These are phyloP conservation scores for Mayamaea pseudoterrestris DNA, from an alignment of 108 stramenopile genomes.

Conservation along the genomic window DNA sequence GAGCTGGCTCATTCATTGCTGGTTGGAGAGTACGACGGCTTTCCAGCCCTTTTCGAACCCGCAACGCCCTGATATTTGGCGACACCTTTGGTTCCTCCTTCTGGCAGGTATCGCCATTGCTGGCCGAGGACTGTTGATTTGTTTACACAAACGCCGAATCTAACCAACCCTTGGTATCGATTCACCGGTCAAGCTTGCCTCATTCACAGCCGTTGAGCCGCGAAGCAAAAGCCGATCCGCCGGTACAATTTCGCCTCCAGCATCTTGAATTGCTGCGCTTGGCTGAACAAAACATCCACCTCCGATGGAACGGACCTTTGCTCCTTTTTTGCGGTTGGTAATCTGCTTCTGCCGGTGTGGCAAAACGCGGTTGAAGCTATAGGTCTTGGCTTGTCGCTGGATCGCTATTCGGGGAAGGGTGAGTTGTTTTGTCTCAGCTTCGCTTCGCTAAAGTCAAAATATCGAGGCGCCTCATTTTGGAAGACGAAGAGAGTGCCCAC, in stretches of 20 bases:
- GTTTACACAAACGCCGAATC: too few relatives aligned
- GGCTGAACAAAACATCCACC: too few relatives aligned
- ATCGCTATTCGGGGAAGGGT: slow-evolving; percentile 17
- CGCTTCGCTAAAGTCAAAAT: slow-evolving; percentile 17
- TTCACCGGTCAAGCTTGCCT: slow-evolving; percentile 89
- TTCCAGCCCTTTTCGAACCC: too few relatives aligned
- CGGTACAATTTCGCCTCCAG: slow-evolving; percentile 78
- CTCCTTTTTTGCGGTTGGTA: slow-evolving; percentile 23
- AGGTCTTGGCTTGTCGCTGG: slow-evolving; percentile 22
- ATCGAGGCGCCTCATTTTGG: slow-evolving; percentile 23
- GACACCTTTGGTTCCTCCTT: too few relatives aligned
- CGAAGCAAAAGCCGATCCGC: slow-evolving; percentile 81
- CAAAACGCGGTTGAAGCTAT: slow-evolving; percentile 16
- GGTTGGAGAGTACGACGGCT: too few relatives aligned
- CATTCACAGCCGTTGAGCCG: slow-evolving; percentile 87
- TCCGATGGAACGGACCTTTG: slow-evolving; percentile 28
- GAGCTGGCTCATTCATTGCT: slow-evolving; percentile 9
- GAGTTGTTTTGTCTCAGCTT: slow-evolving; percentile 22
- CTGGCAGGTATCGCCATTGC: too few relatives aligned
- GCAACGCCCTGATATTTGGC: too few relatives aligned
- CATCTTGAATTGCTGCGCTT: slow-evolving; percentile 33
- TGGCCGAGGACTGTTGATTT: too few relatives aligned
- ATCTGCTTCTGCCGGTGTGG: slow-evolving; percentile 16
- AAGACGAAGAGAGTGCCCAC: slow-evolving; percentile 8
- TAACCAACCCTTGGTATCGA: too few relatives aligned